phyloP scores from a whole-genome alignment of 2,329 filamentous ascomycete genomes.

The Penicillium hordei region DNA sequence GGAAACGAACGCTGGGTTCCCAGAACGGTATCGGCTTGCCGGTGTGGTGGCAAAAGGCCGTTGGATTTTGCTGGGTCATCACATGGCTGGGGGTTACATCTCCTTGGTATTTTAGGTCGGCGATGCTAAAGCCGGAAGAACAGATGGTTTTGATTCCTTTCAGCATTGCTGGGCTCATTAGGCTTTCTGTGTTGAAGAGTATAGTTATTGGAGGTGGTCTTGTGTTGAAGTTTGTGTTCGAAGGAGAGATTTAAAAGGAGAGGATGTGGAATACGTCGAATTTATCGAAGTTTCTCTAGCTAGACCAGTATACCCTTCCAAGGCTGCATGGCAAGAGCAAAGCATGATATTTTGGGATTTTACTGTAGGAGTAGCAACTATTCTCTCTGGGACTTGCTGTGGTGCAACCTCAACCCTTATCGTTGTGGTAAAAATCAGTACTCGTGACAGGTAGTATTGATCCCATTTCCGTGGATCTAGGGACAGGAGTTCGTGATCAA shows the following conservation, averaged over 20 bases:
- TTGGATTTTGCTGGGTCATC: constrained; percentile 16
- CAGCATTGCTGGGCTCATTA: neutral
- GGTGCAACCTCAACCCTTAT: too few species aligned
- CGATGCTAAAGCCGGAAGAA: neutral
- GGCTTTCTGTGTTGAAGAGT: neutral
- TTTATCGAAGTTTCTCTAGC: too few species aligned
- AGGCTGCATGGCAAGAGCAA: too few species aligned
- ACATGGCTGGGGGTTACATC: constrained; percentile 19
- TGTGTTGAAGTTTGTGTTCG: neutral
- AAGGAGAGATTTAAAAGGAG: neutral
- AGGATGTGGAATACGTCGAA: neutral
- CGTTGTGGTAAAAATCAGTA: too few species aligned
- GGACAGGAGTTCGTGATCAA: too few species aligned
- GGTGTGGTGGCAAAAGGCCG: constrained; percentile 10
- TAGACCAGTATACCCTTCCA: too few species aligned
- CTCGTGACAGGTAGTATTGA: too few species aligned
- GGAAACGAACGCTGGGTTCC: constrained; percentile 4
- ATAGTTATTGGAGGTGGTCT: neutral
- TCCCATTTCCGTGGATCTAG: too few species aligned
- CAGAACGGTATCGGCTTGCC: neutral
- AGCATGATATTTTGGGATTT: too few species aligned
- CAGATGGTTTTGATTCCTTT: neutral
- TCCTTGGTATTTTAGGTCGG: constrained; percentile 14
- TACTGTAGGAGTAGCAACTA: too few species aligned
- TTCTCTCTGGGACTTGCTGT: too few species aligned